Base-by-base conservation (phyloP, 441 rosid genomes). In the Arabidopsis lyrata region DNA sequence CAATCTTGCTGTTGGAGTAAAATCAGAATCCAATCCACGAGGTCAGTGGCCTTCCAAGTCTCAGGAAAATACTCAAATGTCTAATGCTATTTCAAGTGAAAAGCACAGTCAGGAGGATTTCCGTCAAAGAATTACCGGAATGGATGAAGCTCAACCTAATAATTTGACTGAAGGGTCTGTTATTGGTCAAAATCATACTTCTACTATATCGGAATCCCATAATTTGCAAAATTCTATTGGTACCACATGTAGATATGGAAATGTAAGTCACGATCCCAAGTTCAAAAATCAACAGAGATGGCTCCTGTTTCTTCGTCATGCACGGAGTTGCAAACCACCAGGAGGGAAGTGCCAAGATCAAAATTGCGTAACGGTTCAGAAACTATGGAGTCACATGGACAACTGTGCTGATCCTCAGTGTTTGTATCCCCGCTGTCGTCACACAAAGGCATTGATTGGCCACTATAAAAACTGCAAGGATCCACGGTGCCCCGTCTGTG, bases 251-350 rank as follows among this genome's bases (percentile, higher is more conserved):
- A 88, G 81, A 81, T 80, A 82, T 63, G 87, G 83, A 79, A 87
- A 76, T 73, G 75, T 87, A 50, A 83, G 80, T 67, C 86, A 71
- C 52, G 91, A 91, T 45, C 79, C 85, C 54, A 90, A 88, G 76
- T 91, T 81, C 68, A 84, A 82, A 63, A 83, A 85, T 73, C 99
- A 96, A 78, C 87, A 82, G 77, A 89, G 77, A 73, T 96, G 99
- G 98, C 92, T 96, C 77, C 78, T 96, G 82, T 85, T 93, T 79
- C 75, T 96, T 80, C 82, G 87, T 70, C 99, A 96, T 86, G 98
- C 99, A 50, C 91, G 92, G 38, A 67, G 80, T 73, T 96, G 99
- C 81, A 69, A 87, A 72, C 86, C 92, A 18, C 92, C 95, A 11
- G 95, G 86, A 82, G 99, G 97, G 71, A 88, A 83, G 81, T 96